Percentiles rank a stretch among this genome's conserved stretches.
phyloP scores from a whole-genome alignment of 768 basidiomycete genomes.

The Gautieria morchelliformis region DNA sequence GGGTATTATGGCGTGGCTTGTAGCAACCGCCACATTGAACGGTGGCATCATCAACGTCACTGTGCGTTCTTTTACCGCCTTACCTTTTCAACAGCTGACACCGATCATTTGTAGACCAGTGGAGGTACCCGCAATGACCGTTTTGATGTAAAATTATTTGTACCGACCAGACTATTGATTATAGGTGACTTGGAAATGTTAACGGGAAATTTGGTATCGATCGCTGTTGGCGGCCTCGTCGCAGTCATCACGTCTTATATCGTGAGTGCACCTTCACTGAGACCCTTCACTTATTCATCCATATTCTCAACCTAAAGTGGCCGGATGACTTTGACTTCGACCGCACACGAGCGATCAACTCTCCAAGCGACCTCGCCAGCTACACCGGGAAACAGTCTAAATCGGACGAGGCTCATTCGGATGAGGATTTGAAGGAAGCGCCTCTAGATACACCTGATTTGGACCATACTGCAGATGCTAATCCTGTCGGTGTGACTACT shows the following conservation, averaged over 20 bases:
- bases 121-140: conserved; percentile 35
- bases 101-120: conserved; percentile 26
- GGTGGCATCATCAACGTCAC: conserved; percentile 59
- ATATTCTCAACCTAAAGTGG: conserved; percentile 32
- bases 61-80: conserved; percentile 28
- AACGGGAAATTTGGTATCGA: conserved; percentile 81
- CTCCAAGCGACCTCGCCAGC: conserved; percentile 12
- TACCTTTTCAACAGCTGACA: neutral
- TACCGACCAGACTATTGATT: neutral
- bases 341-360: conserved; percentile 70
- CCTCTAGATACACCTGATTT: conserved; percentile 21
- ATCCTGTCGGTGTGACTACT: conserved; percentile 13
- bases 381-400: conserved; percentile 10
- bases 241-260: conserved; percentile 55
- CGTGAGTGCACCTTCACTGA: conserved; percentile 27
- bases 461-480: neutral
- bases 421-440: conserved; percentile 20
- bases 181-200: conserved; percentile 60
- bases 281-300: neutral
- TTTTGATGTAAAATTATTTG: neutral
- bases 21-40: conserved; percentile 65
- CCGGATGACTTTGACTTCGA: conserved; percentile 81
- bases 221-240: conserved; percentile 72
- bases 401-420: conserved; percentile 21
- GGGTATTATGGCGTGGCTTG: conserved; percentile 79